phyloP scores from a whole-genome alignment of 108 stramenopile genomes.

The Stephanodiscus triporus region DNA sequence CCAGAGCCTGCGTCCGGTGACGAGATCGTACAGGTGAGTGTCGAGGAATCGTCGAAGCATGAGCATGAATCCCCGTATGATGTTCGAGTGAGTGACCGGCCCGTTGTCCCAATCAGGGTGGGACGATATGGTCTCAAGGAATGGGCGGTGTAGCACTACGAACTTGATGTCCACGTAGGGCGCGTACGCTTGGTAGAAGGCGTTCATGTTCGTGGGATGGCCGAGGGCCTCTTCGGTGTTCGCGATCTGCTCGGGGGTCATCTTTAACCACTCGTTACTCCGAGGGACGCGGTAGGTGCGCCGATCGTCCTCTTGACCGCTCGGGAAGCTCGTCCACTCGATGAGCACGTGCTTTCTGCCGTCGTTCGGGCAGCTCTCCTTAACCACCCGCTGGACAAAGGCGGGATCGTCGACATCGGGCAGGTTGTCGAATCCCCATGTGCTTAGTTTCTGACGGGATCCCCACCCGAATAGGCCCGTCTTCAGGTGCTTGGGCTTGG shows the following conservation, averaged over 20 bases:
- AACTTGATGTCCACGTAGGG: constrained; percentile 33
- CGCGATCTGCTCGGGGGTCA: constrained; percentile 26
- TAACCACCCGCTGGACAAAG: neutral
- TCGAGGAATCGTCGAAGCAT: constrained; percentile 23
- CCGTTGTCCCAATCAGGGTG: constrained; percentile 21
- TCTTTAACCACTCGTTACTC: constrained; percentile 10
- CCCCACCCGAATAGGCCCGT: constrained; percentile 6
- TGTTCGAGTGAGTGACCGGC: constrained; percentile 12
- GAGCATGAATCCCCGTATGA: constrained; percentile 23
- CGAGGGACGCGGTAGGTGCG: constrained; percentile 10
- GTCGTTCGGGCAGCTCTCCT: constrained; percentile 18
- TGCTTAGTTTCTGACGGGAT: neutral
- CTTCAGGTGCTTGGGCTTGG: neutral
- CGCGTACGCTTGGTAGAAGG: constrained; percentile 24
- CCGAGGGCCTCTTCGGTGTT: neutral
- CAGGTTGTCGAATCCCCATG: neutral
- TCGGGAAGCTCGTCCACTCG: constrained; percentile 22
- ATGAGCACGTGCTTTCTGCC: constrained; percentile 22
- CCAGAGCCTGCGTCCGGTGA: constrained; percentile 19
- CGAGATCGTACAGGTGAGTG: constrained; percentile 6
- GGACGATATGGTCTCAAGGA: constrained; percentile 20
- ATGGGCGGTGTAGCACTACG: constrained; percentile 33
- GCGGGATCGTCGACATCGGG: constrained; percentile 21
- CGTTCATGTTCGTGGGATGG: constrained; percentile 25
- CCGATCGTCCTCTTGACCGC: neutral